These are phyloP conservation scores for Filobasidium wieringae DNA, from an alignment of 768 basidiomycete species.

Conservation along the genomic window DNA sequence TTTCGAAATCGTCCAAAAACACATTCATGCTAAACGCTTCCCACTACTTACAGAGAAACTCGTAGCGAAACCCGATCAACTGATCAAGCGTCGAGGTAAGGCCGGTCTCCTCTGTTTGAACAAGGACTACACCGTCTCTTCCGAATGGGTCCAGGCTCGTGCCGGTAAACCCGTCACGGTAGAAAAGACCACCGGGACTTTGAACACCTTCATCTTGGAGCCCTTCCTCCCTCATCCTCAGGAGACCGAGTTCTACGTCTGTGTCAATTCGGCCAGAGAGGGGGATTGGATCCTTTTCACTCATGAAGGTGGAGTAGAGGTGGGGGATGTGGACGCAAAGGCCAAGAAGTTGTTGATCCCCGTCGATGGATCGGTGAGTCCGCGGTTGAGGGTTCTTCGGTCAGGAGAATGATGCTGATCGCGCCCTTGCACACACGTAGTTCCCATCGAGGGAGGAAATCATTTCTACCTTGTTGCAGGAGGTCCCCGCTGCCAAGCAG, in stretches of 20 bases:
- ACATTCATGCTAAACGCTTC: not conserved
- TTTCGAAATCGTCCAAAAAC: not conserved
- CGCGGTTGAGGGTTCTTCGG: not conserved
- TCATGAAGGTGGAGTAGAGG: conserved; percentile 95
- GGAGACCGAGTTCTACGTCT: conserved; percentile 93
- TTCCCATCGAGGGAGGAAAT: conserved; percentile 78
- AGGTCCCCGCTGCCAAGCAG: conserved; percentile 73
- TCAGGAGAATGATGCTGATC: not conserved
- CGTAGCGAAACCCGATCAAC: conserved; percentile 51
- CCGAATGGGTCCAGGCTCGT: conserved; percentile 69
- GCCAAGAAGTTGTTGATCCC: conserved; percentile 78
- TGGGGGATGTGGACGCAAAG: conserved; percentile 96
- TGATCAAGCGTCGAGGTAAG: conserved; percentile 99
- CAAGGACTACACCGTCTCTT: conserved; percentile 80
- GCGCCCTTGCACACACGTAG: not conserved
- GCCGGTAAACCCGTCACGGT: conserved; percentile 93
- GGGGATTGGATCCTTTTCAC: conserved; percentile 97
- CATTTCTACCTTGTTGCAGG: conserved; percentile 60
- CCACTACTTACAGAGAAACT: conserved; percentile 29
- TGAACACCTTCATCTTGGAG: conserved; percentile 96
- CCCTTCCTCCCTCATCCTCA: conserved; percentile 95
- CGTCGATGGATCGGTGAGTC: conserved; percentile 47
- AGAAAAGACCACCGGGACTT: conserved; percentile 82
- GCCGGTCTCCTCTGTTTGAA: conserved; percentile 88
- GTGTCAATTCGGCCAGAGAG: conserved; percentile 88